Base-by-base conservation (phyloP, 257 asterid genomes). In the Eucommia ulmoides region DNA sequence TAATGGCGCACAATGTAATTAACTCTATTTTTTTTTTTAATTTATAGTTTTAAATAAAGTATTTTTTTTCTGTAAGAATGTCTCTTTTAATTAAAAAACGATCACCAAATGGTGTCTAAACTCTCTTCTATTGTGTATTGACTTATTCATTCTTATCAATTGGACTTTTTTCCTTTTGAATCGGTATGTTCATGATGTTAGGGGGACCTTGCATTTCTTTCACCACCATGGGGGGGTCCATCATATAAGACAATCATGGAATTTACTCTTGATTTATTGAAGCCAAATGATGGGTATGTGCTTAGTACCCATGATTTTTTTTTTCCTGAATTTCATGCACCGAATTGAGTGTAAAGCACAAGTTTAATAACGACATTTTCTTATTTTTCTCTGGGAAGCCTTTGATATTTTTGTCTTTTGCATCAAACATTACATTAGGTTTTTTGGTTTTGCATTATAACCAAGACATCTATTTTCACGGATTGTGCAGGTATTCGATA, bases 201-300 rank as follows among this genome's bases (percentile, higher is more conserved):
- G 97, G 97, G 93, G 42, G 91, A 88, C 23, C 72, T 74, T 54
- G 80, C 83, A 51, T 88, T 88, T 66, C 93, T 88, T 60, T 68
- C 97, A 59, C 95, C 97, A 16, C 97, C 95, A 47, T 88, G 97
- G 97, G 97, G 95, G 1, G 97, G 97, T 52, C 97, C 97, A 42
- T 66, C 93, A 16, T 88, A 88, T 59, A 72, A 47, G 54, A 58
- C 49, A 23, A 73, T 51, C 61, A 60, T 74, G 58, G 74, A 53
- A 46, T 84, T 69, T 57, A 68, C 84, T 19, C 89, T 84, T 20
- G 87, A 84, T 61, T 71, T 64, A 19, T 68, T 88, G 77, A 72
- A 77, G 75, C 97, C 97, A 50, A 77, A 54, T 62, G 82, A 78
- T 45, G 97, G 97, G 97, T 88, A 77, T 55, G 86, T 41, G 22